A percentile compares a stretch with the other conserved stretches of the same genome.
Conservation (phyloP, 1,139 yeast genomes). For the Geotrichum cucujoidarum region DNA sequence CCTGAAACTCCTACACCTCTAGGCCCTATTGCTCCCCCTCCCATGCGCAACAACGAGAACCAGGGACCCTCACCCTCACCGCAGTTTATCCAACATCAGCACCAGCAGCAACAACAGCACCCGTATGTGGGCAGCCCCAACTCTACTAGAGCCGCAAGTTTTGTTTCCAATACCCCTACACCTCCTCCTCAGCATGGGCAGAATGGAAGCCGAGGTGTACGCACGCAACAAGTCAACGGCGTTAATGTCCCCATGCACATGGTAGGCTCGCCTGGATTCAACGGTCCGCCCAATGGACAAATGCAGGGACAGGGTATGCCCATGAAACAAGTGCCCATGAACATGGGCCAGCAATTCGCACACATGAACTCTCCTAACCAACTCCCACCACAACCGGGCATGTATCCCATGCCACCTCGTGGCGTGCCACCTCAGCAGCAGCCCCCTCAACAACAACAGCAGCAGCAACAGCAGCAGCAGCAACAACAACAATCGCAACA, state of each 20-base stretch:
- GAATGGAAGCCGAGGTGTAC: neutral
- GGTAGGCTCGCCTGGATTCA: neutral
- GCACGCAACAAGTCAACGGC: neutral
- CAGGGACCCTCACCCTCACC: neutral
- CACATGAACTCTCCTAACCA: constrained; percentile 10
- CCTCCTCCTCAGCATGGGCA: neutral
- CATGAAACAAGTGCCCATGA: neutral
- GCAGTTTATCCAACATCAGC: no score
- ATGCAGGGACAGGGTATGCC: neutral
- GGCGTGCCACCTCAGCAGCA: constrained; percentile 1
- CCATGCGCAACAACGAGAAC: constrained; percentile 24
- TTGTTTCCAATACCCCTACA: neutral
- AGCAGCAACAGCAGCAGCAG: constrained; percentile 18
- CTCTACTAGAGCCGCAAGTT: neutral
- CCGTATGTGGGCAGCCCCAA: neutral
- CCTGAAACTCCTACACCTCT: constrained; percentile 58
- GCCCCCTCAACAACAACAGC: constrained; percentile 22
- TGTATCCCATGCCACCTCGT: constrained; percentile 2
- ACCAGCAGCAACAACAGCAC: no score
- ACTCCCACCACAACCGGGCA: constrained; percentile 5
- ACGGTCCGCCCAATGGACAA: neutral
- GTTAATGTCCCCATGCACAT: neutral
- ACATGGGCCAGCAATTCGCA: constrained; percentile 1
- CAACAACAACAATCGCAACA: constrained; percentile 17
- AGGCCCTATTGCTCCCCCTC: constrained; percentile 40